Evolutionary conservation across 2,329 filamentous ascomycete species (phyloP).

Genomic region (Aspergillus aculeatus): DNA sequence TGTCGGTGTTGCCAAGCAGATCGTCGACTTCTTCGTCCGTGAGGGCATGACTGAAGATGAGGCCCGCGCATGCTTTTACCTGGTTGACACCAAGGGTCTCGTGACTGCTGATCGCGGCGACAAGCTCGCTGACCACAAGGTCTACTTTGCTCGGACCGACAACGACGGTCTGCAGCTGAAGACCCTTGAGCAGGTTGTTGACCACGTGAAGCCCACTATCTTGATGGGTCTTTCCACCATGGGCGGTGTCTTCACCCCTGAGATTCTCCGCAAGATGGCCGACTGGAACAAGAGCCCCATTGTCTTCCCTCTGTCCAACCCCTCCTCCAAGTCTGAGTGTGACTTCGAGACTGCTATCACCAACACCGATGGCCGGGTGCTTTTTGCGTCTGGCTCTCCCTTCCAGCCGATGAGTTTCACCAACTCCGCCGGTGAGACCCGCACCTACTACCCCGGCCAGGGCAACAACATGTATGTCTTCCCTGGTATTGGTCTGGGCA

Average conservation of each 20-base stretch:
- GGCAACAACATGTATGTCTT: conserved; percentile 89
- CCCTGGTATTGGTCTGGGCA: conserved; percentile 89
- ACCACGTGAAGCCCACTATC: conserved; percentile 91
- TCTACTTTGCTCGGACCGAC: conserved; percentile 66
- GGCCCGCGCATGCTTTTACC: conserved; percentile 89
- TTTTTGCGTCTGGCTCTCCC: conserved; percentile 94
- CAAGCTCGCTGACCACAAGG: conserved; percentile 83
- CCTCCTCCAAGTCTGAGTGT: conserved; percentile 94
- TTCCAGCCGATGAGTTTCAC: conserved; percentile 73
- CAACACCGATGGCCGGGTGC: conserved; percentile 84
- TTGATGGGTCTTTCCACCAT: conserved; percentile 93
- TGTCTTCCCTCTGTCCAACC: conserved; percentile 96
- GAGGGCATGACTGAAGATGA: conserved; percentile 85
- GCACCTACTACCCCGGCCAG: conserved; percentile 75
- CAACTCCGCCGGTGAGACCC: conserved; percentile 55
- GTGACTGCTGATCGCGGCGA: conserved; percentile 92
- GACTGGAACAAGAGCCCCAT: conserved; percentile 74
- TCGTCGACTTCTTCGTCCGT: conserved; percentile 94
- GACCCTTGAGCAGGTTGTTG: conserved; percentile 84
- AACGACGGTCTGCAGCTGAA: conserved; percentile 67
- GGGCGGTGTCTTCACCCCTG: conserved; percentile 88
- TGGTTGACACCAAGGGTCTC: conserved; percentile 94
- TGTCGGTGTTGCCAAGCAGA: conserved; percentile 95
- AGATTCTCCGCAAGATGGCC: conserved; percentile 67
- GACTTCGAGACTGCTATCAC: conserved; percentile 91